Evolutionary conservation across 805 yeast genomes (phyloP).

Genomic region (Barnettozyma botsteinii): DNA sequence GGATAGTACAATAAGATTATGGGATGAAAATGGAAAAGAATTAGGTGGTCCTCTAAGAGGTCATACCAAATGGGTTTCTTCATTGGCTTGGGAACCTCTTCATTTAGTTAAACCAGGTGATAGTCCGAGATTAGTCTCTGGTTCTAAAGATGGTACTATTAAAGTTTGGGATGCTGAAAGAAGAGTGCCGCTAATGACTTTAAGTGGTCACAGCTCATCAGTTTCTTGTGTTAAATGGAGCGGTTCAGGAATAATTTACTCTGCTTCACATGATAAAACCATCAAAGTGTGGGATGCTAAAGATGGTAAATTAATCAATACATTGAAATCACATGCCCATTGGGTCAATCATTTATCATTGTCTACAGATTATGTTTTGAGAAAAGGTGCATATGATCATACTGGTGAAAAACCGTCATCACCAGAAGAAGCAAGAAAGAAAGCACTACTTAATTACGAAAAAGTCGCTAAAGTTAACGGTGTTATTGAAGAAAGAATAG

Average conservation of each 20-base stretch:
- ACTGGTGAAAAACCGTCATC: slow-evolving; percentile 40
- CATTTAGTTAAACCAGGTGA: slow-evolving; percentile 69
- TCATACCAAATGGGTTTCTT: slow-evolving; percentile 85
- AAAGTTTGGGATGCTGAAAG: slow-evolving; percentile 83
- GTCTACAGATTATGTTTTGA: slow-evolving; percentile 81
- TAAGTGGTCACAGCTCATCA: slow-evolving; percentile 83
- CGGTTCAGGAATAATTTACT: slow-evolving; percentile 76
- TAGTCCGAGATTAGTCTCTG: slow-evolving; percentile 69
- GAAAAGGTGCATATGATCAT: slow-evolving; percentile 87
- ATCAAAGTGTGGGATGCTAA: slow-evolving; percentile 86
- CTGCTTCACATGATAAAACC: slow-evolving; percentile 92
- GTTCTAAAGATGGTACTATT: slow-evolving; percentile 87
- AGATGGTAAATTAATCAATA: slow-evolving; percentile 71
- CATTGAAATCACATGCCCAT: slow-evolving; percentile 87
- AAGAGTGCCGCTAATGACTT: slow-evolving; percentile 58
- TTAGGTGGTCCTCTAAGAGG: slow-evolving; percentile 73
- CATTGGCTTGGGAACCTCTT: slow-evolving; percentile 90
- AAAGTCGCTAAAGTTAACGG: slow-evolving; percentile 52
- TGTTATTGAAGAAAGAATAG: slow-evolving; percentile 75
- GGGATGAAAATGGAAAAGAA: slow-evolving; percentile 77
- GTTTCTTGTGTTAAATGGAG: slow-evolving; percentile 98
- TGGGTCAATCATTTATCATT: slow-evolving; percentile 95
- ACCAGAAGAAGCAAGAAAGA: slow-evolving; percentile 41
- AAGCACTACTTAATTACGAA: slow-evolving; percentile 48
- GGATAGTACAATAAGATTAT: slow-evolving; percentile 84